A percentile compares a stretch with the other conserved stretches of the same genome.
Evolutionary conservation across 352 stramenopile genomes (phyloP).

Genomic region (Pythium folliculosum): DNA sequence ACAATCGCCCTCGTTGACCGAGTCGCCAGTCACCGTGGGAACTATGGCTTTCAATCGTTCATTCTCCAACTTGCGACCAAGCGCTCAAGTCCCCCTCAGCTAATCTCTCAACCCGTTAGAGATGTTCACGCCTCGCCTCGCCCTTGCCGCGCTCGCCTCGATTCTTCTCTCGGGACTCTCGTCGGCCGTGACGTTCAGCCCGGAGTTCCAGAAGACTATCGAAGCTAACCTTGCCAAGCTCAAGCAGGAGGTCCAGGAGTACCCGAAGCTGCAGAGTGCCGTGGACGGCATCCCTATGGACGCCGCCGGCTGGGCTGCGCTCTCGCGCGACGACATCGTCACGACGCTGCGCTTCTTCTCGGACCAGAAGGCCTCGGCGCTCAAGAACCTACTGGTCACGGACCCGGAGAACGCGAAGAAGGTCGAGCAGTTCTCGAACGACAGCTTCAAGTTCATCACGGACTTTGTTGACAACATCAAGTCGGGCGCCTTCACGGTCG

Average conservation of each 20-base stretch:
- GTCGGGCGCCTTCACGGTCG: neutral
- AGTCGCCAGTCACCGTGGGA: too few species aligned
- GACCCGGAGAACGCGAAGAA: neutral
- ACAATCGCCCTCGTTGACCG: too few species aligned
- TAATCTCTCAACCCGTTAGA: neutral
- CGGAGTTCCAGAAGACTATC: neutral
- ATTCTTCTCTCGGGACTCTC: neutral
- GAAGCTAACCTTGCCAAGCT: neutral
- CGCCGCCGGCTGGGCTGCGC: neutral
- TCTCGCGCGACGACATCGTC: neutral
- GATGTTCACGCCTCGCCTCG: constrained; percentile 1
- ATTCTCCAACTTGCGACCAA: constrained; percentile 3
- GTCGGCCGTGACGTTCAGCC: constrained; percentile 1
- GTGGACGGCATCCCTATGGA: neutral
- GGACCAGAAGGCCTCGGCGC: neutral
- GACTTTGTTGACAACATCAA: neutral
- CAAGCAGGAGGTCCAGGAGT: neutral
- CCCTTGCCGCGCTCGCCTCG: neutral
- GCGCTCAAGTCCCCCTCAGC: neutral
- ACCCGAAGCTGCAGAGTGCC: neutral
- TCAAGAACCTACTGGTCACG: neutral
- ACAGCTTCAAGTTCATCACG: neutral
- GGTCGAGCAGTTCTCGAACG: neutral
- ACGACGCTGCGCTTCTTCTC: neutral
- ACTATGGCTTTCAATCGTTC: neutral